These are phyloP conservation scores for Zymoseptoria pseudotritici DNA, from an alignment of 2,329 filamentous ascomycete genomes.

Conservation along the genomic window DNA sequence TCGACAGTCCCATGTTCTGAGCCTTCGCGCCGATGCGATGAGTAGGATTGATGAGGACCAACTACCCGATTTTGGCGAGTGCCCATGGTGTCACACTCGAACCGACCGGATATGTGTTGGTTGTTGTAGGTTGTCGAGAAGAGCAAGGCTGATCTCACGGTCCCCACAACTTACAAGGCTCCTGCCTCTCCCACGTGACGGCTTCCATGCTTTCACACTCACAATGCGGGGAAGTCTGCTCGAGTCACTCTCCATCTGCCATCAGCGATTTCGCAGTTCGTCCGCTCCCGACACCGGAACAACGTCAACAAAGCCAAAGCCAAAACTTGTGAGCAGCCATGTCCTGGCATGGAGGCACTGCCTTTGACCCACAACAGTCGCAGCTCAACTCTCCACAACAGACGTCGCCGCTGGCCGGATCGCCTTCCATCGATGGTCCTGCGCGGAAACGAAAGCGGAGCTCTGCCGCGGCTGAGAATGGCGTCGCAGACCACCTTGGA, in stretches of 20 bases:
- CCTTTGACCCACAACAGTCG: slow-evolving; percentile 17
- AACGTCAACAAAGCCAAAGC: not conserved
- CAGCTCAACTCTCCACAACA: slow-evolving; percentile 11
- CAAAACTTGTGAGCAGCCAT: slow-evolving; percentile 9
- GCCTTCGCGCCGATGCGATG: too few relatives aligned
- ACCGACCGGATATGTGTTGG: too few relatives aligned
- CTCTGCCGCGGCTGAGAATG: slow-evolving; percentile 3
- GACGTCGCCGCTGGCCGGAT: slow-evolving; percentile 7
- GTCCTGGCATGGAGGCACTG: slow-evolving; percentile 19
- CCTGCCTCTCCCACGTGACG: not conserved
- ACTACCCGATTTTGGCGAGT: too few relatives aligned
- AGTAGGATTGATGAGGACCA: too few relatives aligned
- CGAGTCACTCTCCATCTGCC: not conserved
- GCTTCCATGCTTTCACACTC: not conserved
- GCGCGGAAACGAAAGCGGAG: slow-evolving; percentile 18
- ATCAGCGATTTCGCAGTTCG: slow-evolving; percentile 2
- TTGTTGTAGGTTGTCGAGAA: too few relatives aligned
- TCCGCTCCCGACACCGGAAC: slow-evolving; percentile 8
- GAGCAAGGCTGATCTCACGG: too few relatives aligned
- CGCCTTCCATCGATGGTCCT: slow-evolving; percentile 7
- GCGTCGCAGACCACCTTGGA: slow-evolving; percentile 5
- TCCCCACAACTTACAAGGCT: too few relatives aligned
- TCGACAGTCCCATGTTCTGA: too few relatives aligned
- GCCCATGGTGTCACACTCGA: too few relatives aligned
- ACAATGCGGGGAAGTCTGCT: not conserved